These are phyloP conservation scores for Theobroma cacao DNA, from an alignment of 345 rosid species.

Conservation along the genomic window DNA sequence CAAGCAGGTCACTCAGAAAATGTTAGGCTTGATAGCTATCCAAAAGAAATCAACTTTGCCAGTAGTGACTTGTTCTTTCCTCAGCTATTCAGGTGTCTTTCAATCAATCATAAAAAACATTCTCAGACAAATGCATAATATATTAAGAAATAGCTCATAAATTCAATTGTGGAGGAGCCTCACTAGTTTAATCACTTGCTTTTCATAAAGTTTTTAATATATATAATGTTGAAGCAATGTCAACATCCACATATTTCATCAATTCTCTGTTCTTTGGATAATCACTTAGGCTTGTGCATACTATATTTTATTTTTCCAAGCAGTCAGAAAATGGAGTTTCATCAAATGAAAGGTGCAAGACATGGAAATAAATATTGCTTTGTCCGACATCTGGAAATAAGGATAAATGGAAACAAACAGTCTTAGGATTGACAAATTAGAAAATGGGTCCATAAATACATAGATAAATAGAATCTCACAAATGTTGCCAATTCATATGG, in stretches of 20 bases:
- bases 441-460: slow-evolving; percentile 22
- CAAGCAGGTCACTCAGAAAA: background rate
- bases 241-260: background rate
- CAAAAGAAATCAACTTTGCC: slow-evolving; percentile 9
- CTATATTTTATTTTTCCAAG: background rate
- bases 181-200: slow-evolving; percentile 20
- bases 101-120: background rate
- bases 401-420: slow-evolving; percentile 20
- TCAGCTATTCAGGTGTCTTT: background rate
- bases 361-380: slow-evolving; percentile 6
- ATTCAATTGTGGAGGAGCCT: slow-evolving; percentile 17
- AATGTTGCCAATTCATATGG: slow-evolving; percentile 35
- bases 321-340: slow-evolving; percentile 2
- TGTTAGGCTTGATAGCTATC: background rate
- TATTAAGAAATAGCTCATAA: slow-evolving; percentile 2
- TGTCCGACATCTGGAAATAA: background rate
- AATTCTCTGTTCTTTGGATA: background rate
- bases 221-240: no score
- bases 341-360: slow-evolving; percentile 9
- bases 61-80: background rate
- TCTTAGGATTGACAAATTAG: slow-evolving; percentile 10
- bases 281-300: background rate
- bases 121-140: background rate
- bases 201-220: slow-evolving; percentile 3
- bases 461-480: slow-evolving; percentile 26